A percentile compares a stretch with the other conserved stretches of the same genome.
These are phyloP conservation scores for Micractinium conductrix DNA, from an alignment of 139 green algal species.

Conservation along the genomic window DNA sequence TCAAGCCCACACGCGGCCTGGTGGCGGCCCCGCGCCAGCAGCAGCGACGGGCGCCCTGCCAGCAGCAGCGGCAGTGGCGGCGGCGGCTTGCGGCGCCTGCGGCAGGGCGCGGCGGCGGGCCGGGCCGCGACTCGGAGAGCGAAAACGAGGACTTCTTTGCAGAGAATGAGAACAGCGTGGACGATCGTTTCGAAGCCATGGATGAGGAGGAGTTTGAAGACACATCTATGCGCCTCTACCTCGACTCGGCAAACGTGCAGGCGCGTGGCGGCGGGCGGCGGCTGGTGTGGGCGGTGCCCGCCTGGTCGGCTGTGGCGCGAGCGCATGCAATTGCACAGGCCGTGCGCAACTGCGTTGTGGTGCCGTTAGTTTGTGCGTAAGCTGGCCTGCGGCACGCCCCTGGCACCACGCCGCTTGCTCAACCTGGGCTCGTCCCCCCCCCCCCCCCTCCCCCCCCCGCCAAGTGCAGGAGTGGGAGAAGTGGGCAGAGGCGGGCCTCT, in stretches of 20 bases:
- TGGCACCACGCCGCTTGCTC: neutral
- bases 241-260: slow-evolving; percentile 61
- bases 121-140: neutral
- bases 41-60: neutral
- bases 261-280: too few relatives aligned
- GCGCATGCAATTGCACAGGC: too few relatives aligned
- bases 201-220: slow-evolving; percentile 11
- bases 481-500: slow-evolving; percentile 57
- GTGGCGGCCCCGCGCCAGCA: neutral
- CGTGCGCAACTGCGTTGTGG: too few relatives aligned
- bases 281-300: too few relatives aligned
- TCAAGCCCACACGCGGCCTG: too few relatives aligned
- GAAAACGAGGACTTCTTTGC: slow-evolving; percentile 18
- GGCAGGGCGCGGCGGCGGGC: neutral
- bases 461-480: slow-evolving; percentile 53
- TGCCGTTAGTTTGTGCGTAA: too few relatives aligned
- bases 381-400: neutral
- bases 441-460: too few relatives aligned
- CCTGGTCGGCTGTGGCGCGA: too few relatives aligned
- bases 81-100: neutral
- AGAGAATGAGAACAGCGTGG: neutral
- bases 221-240: slow-evolving; percentile 56
- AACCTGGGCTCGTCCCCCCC: too few relatives aligned
- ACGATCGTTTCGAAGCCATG: slow-evolving; percentile 26
- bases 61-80: slow-evolving; percentile 4